Conservation (phyloP, 768 basidiomycete species). For the Symmetrospora coprosmae region DNA sequence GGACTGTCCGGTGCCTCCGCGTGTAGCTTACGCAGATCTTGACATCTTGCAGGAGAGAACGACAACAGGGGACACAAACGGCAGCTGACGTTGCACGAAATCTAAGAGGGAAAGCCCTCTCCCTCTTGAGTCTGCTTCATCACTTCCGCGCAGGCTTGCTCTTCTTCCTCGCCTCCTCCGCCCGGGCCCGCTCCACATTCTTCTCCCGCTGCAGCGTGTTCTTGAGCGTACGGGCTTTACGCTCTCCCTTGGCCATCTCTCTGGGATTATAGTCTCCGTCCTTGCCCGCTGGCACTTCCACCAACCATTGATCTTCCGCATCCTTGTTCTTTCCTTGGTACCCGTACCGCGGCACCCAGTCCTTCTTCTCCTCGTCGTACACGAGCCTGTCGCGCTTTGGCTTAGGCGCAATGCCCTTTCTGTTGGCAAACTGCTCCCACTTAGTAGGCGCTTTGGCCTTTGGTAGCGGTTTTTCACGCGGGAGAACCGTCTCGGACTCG, state of each 20-base stretch:
- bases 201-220: neutral
- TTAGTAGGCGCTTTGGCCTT: slow-evolving; percentile 86
- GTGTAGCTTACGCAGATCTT: neutral
- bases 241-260: neutral
- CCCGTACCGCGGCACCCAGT: slow-evolving; percentile 86
- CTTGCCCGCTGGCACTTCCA: slow-evolving; percentile 73
- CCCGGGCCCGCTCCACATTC: neutral
- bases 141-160: no score
- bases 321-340: slow-evolving; percentile 69
- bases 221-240: slow-evolving; percentile 9
- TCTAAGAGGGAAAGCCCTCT: no score
- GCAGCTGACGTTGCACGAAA: no score
- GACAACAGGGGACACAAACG: no score
- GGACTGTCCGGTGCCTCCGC: slow-evolving; percentile 44
- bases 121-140: no score
- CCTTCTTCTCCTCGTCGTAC: slow-evolving; percentile 90
- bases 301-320: slow-evolving; percentile 73
- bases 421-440: slow-evolving; percentile 88
- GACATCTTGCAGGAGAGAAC: neutral
- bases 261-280: slow-evolving; percentile 41
- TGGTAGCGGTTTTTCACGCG: slow-evolving; percentile 80
- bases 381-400: slow-evolving; percentile 59
- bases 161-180: neutral
- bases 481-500: slow-evolving; percentile 57
- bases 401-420: slow-evolving; percentile 75